Base-by-base conservation (phyloP, 768 basidiomycete genomes). In the Rhizopogon vesiculosus region DNA sequence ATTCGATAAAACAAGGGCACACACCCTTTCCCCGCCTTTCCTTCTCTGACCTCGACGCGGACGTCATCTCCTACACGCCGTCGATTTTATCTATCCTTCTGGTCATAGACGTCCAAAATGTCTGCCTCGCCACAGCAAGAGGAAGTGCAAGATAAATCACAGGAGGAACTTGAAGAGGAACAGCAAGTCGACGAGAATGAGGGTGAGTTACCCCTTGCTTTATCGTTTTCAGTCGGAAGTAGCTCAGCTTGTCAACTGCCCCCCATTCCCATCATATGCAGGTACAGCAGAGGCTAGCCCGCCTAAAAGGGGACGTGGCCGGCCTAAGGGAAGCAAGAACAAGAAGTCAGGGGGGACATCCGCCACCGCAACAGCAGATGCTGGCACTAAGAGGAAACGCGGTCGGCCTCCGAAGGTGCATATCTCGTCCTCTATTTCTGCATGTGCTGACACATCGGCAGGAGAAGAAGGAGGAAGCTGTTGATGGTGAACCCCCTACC, bases 281-380 rank as follows among this genome's bases (percentile, higher is more conserved):
- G 76, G 74, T 66, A 69, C 74, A 58, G 66, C 77, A 56, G 71
- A 76, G 55, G 68, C 74, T 58, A 67, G 52, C 62, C 51, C 72
- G 44, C 77, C 81, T 42, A 94, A 92, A 76, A 85, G 93, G 64
- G 85, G 89, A 65, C 82, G 93, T 45, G 93, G 93, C 53, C 84
- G 93, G 61, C 93, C 93, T 58, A 91, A 87, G 70, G 93, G 93
- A 63, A 91, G 89, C 72, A 94, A 90, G 76, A 84, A 84, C 72
- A 84, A 82, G 76, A 81, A 79, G 65, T 69, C 67, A 61, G 65
- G 68, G 67, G 73, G 66, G 57, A 60, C 71, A 40, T 61, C 70
- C 54, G 57, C 67, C 13, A 61, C 69, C 31, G 61, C 66, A 1
- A 40, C 72, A 16, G 59, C 64, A 51, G 68, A 64, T 1, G 41